Percentiles rank a stretch among this genome's conserved stretches.
Conservation (phyloP, 768 basidiomycete genomes). For the Naganishia vaughanmartiniae region DNA sequence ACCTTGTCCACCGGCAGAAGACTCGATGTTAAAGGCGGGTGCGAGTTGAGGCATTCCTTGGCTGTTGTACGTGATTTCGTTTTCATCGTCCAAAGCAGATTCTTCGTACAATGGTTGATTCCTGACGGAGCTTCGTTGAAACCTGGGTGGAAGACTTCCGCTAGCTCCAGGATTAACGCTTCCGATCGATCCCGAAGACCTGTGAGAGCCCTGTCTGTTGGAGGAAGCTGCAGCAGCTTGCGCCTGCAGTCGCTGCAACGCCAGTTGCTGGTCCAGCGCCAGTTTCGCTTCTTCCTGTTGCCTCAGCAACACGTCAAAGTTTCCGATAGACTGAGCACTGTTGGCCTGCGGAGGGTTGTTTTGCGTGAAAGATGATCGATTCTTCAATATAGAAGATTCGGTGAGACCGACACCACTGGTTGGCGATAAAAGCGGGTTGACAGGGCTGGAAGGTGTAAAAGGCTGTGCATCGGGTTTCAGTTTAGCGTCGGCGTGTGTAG, state of each 20-base stretch:
- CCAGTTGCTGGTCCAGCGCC: conserved; percentile 44
- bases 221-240: conserved; percentile 72
- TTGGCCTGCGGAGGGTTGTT: conserved; percentile 9
- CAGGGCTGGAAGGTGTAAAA: conserved; percentile 22
- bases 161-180: conserved; percentile 27
- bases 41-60: conserved; percentile 81
- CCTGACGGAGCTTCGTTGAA: conserved; percentile 33
- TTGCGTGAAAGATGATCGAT: conserved; percentile 13
- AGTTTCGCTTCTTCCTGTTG: conserved; percentile 45
- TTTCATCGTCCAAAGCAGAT: conserved; percentile 40
- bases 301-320: conserved; percentile 32
- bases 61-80: conserved; percentile 50
- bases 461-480: conserved; percentile 27
- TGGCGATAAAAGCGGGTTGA: conserved; percentile 13
- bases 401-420: conserved; percentile 30
- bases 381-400: conserved; percentile 23
- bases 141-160: conserved; percentile 30
- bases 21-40: conserved; percentile 57
- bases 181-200: conserved; percentile 5
- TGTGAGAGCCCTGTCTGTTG: conserved; percentile 37
- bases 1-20: conserved; percentile 18
- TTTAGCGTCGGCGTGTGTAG: not conserved
- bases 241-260: conserved; percentile 57
- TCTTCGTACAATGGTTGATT: conserved; percentile 45
- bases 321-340: conserved; percentile 2